Percentiles rank a stretch among this genome's conserved stretches.
These are phyloP conservation scores for Sporothrix protearum DNA, from an alignment of 2,329 filamentous ascomycete species.

Conservation along the genomic window DNA sequence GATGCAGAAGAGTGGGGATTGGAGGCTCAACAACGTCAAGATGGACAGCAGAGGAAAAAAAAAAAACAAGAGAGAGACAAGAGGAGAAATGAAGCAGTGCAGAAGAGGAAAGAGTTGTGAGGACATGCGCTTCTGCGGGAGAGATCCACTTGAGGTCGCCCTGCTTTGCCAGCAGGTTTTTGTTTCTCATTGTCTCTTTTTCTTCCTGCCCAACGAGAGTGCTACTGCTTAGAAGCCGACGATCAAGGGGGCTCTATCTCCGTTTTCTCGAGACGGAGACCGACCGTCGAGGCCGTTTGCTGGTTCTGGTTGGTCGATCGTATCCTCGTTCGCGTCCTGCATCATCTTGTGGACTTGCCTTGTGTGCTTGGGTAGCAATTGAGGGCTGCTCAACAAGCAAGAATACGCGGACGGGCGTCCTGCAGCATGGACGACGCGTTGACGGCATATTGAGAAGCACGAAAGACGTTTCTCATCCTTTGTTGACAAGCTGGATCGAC, in stretches of 20 bases:
- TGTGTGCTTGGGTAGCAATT: neutral
- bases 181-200: neutral
- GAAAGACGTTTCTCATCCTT: neutral
- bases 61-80: no score
- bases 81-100: neutral
- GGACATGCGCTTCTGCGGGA: neutral
- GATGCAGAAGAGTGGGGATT: neutral
- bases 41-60: neutral
- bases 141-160: conserved; percentile 5
- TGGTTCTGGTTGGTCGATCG: neutral
- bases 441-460: neutral
- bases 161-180: neutral
- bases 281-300: neutral
- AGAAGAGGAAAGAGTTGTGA: neutral
- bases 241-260: neutral
- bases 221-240: neutral
- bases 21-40: conserved; percentile 3
- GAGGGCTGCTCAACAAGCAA: neutral
- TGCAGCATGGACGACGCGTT: neutral
- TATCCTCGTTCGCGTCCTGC: neutral
- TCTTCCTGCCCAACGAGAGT: neutral
- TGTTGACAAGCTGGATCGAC: neutral
- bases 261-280: neutral
- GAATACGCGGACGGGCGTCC: neutral
- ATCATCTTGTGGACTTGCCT: neutral